Percentiles rank a stretch among this genome's conserved stretches.
These are phyloP conservation scores for Fraxinus sp. DNA, from an alignment of 305 asterid genomes.

Conservation along the genomic window DNA sequence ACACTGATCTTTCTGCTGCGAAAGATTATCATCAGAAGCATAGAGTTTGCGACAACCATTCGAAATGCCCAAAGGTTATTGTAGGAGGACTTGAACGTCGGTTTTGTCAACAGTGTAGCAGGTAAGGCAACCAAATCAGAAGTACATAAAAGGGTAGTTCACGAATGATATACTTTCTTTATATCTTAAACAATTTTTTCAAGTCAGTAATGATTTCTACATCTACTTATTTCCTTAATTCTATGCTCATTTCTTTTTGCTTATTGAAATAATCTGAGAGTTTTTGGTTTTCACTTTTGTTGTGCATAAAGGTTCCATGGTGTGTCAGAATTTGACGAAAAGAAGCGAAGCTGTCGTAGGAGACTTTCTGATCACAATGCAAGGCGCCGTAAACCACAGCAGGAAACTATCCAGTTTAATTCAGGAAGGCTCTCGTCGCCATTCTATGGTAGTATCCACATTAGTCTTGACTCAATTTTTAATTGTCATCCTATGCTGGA, in stretches of 20 bases:
- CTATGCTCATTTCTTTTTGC: neutral
- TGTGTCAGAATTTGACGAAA: conserved; percentile 75
- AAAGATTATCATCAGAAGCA: conserved; percentile 85
- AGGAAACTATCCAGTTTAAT: conserved; percentile 61
- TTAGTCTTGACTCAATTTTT: neutral
- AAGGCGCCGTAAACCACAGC: conserved; percentile 80
- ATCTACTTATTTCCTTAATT: neutral
- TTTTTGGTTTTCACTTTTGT: conserved; percentile 2
- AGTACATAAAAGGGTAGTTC: neutral
- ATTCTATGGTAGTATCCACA: conserved; percentile 49
- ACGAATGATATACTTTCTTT: neutral
- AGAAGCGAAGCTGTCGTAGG: conserved; percentile 88
- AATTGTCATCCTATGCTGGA: neutral
- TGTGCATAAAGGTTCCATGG: conserved; percentile 67
- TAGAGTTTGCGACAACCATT: conserved; percentile 70
- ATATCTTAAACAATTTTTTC: neutral
- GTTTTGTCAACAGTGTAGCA: conserved; percentile 94
- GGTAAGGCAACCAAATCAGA: conserved; percentile 37
- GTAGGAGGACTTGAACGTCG: conserved; percentile 70
- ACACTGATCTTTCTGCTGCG: conserved; percentile 68
- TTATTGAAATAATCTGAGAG: conserved; percentile 4
- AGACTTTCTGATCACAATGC: conserved; percentile 88
- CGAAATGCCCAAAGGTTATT: conserved; percentile 64
- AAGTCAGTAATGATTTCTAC: neutral
- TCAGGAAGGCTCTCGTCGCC: conserved; percentile 53